Conservation (phyloP, 2,329 filamentous ascomycete species). For the Xylariaceae sp. region DNA sequence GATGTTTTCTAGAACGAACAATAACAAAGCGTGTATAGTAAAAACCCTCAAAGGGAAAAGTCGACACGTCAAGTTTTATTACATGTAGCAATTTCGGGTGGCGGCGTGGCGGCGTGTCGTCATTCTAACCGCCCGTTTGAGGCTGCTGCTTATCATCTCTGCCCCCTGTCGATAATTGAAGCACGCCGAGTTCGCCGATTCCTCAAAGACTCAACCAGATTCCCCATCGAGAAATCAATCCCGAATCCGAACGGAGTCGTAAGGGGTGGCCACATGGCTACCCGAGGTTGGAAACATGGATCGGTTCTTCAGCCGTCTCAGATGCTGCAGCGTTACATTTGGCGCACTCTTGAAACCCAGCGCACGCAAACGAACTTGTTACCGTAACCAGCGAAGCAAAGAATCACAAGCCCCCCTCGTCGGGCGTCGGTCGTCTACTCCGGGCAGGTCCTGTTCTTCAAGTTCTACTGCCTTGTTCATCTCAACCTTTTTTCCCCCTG, state of each 20-base stretch:
- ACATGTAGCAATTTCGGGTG: slow-evolving; percentile 7
- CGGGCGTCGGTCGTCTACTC: background rate
- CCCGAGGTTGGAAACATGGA: slow-evolving; percentile 23
- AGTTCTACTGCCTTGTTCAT: too few relatives aligned
- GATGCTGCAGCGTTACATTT: slow-evolving; percentile 28
- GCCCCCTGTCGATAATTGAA: background rate
- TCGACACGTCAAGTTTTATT: background rate
- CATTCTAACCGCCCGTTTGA: slow-evolving; percentile 4
- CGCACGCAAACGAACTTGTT: slow-evolving; percentile 3
- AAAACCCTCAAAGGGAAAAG: background rate
- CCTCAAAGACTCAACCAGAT: slow-evolving; percentile 14
- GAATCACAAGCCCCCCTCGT: slow-evolving; percentile 12
- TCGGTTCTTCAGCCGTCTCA: slow-evolving; percentile 22
- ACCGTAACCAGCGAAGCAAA: slow-evolving; percentile 9
- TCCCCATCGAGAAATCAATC: slow-evolving; percentile 26
- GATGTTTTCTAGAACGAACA: background rate
- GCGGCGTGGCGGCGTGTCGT: slow-evolving; percentile 17
- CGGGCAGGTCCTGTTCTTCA: too few relatives aligned
- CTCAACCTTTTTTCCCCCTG: too few relatives aligned
- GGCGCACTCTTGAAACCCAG: slow-evolving; percentile 26
- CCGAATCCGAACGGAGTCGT: slow-evolving; percentile 19
- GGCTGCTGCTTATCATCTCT: slow-evolving; percentile 14
- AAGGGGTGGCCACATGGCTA: slow-evolving; percentile 27
- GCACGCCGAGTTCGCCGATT: background rate
- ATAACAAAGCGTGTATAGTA: background rate